phyloP scores from a whole-genome alignment of 805 yeast species.

The Barnettozyma populi region DNA sequence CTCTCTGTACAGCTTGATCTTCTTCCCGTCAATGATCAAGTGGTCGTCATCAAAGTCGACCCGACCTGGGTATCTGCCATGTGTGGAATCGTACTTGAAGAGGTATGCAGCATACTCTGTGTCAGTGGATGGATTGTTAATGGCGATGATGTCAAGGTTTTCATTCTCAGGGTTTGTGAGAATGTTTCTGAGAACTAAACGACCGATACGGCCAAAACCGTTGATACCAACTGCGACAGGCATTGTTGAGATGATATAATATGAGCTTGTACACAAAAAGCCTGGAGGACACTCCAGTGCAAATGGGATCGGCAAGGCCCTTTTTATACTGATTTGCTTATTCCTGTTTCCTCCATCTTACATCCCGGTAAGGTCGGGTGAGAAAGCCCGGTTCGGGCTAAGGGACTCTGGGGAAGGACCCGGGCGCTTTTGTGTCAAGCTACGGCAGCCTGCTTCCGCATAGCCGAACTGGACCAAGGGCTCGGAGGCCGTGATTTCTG shows the following conservation, averaged over 20 bases:
- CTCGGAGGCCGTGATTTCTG: background rate
- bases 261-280: background rate
- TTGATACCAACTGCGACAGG: slow-evolving; percentile 61
- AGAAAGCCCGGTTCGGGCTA: slow-evolving; percentile 1
- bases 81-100: slow-evolving; percentile 95
- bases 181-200: slow-evolving; percentile 83
- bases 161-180: slow-evolving; percentile 37
- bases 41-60: slow-evolving; percentile 53
- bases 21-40: slow-evolving; percentile 64
- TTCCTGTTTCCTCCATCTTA: background rate
- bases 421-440: background rate
- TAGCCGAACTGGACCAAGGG: background rate
- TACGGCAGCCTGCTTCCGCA: background rate
- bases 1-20: slow-evolving; percentile 68
- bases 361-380: background rate
- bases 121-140: slow-evolving; percentile 88
- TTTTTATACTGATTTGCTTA: background rate
- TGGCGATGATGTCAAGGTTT: slow-evolving; percentile 68
- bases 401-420: slow-evolving; percentile 7
- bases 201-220: slow-evolving; percentile 95
- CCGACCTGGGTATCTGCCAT: slow-evolving; percentile 77
- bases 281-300: background rate
- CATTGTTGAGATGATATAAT: slow-evolving; percentile 8
- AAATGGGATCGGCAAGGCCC: background rate
- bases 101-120: slow-evolving; percentile 90